Conservation (phyloP, 2,329 filamentous ascomycete genomes). For the Leptographium flavum region DNA sequence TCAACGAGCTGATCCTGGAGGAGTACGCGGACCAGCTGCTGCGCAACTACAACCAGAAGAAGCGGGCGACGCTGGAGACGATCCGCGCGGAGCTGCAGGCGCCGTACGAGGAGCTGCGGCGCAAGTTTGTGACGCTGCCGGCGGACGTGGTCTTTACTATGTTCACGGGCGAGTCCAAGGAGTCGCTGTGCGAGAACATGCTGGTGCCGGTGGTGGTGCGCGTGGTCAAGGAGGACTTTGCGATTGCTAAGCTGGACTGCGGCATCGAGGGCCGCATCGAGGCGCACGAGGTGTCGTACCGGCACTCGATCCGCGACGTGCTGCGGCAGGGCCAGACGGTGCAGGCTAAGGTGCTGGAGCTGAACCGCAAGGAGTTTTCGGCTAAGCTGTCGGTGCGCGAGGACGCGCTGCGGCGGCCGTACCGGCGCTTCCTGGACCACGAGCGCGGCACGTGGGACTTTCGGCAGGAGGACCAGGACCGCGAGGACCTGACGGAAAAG, state of each 20-base stretch:
- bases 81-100: conserved; percentile 87
- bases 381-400: conserved; percentile 77
- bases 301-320: conserved; percentile 55
- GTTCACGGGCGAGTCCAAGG: conserved; percentile 83
- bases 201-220: conserved; percentile 81
- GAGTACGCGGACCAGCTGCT: conserved; percentile 95
- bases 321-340: conserved; percentile 71
- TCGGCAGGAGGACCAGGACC: conserved; percentile 64
- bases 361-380: conserved; percentile 76
- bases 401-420: conserved; percentile 61
- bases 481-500: conserved; percentile 72
- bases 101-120: conserved; percentile 86
- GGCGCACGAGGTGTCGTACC: conserved; percentile 64
- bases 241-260: conserved; percentile 86
- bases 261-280: conserved; percentile 84
- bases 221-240: conserved; percentile 79
- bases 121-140: conserved; percentile 56
- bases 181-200: conserved; percentile 78
- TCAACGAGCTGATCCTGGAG: conserved; percentile 91
- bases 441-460: conserved; percentile 79
- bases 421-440: conserved; percentile 54
- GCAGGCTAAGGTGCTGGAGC: conserved; percentile 72
- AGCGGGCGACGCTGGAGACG: conserved; percentile 89
- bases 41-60: conserved; percentile 82
- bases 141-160: conserved; percentile 85